Evolutionary conservation across 2,329 filamentous ascomycete genomes (phyloP).

Genomic region (Clarireedia sp.): DNA sequence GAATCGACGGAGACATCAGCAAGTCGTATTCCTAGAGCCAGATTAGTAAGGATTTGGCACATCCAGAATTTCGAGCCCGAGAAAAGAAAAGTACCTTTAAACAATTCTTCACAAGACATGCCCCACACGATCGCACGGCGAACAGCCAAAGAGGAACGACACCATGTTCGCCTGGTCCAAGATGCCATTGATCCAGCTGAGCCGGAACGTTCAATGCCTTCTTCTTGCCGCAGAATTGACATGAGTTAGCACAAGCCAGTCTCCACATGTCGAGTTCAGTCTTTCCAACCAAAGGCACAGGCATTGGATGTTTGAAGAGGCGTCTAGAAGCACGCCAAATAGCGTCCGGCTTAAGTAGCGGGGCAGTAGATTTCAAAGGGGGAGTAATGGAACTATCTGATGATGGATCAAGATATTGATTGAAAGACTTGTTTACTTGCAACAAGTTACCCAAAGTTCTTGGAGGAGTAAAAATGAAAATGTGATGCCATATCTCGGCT

Average conservation of each 20-base stretch:
- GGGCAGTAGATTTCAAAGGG: conserved; percentile 29
- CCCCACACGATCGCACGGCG: conserved; percentile 55
- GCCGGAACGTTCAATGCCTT: conserved; percentile 19
- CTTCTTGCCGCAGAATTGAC: conserved; percentile 58
- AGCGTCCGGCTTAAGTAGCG: conserved; percentile 47
- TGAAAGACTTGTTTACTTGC: conserved; percentile 59
- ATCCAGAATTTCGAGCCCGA: background rate
- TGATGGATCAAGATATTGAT: conserved; percentile 46
- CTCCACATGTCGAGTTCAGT: conserved; percentile 73
- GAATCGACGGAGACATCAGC: conserved; percentile 51
- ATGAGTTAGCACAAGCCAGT: conserved; percentile 52
- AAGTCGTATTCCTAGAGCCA: conserved; percentile 58
- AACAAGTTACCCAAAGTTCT: conserved; percentile 56
- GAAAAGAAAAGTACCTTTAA: conserved; percentile 49
- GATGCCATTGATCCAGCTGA: conserved; percentile 42
- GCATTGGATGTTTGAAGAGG: conserved; percentile 57
- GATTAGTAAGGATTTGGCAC: conserved; percentile 19
- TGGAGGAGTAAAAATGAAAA: conserved; percentile 61
- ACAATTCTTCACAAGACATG: conserved; percentile 53
- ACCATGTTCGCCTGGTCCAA: conserved; percentile 53
- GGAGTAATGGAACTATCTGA: conserved; percentile 32
- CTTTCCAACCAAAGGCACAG: conserved; percentile 55
- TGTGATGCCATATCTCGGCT: conserved; percentile 59
- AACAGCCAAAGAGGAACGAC: conserved; percentile 66
- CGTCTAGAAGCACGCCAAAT: conserved; percentile 68